Conservation (phyloP, 768 basidiomycete genomes). For the Calocera cornea region DNA sequence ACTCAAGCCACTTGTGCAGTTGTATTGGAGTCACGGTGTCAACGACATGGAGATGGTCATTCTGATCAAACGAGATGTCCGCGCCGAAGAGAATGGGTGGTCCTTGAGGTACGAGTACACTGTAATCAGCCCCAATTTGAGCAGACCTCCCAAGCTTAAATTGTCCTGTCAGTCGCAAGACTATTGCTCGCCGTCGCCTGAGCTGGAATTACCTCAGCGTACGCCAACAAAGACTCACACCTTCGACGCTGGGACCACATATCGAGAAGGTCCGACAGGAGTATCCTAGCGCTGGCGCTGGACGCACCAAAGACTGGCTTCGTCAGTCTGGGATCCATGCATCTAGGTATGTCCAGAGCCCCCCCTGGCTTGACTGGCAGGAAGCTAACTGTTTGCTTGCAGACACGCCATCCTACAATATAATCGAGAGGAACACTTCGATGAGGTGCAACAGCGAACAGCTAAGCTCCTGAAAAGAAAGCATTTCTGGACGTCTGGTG, state of each 20-base stretch:
- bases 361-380: background rate
- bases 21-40: background rate
- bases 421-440: background rate
- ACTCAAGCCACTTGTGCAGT: too few relatives aligned
- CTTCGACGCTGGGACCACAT: too few relatives aligned
- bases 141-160: background rate
- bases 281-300: too few relatives aligned
- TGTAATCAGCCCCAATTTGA: background rate
- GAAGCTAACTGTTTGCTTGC: background rate
- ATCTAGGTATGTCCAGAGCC: background rate
- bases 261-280: too few relatives aligned
- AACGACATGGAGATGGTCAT: background rate
- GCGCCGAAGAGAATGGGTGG: background rate
- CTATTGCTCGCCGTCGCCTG: too few relatives aligned
- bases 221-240: too few relatives aligned
- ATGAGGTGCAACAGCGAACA: slow-evolving; percentile 13
- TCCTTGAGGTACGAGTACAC: background rate
- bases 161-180: background rate
- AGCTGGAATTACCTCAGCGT: too few relatives aligned
- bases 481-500: slow-evolving; percentile 30
- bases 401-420: background rate
- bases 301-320: too few relatives aligned
- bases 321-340: background rate
- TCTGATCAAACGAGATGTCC: background rate
- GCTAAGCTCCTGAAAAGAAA: slow-evolving; percentile 19